Percentiles rank a stretch among this genome's conserved stretches.
phyloP scores from a whole-genome alignment of 106 monocot species.

The Phalaenopsis aphrodite region DNA sequence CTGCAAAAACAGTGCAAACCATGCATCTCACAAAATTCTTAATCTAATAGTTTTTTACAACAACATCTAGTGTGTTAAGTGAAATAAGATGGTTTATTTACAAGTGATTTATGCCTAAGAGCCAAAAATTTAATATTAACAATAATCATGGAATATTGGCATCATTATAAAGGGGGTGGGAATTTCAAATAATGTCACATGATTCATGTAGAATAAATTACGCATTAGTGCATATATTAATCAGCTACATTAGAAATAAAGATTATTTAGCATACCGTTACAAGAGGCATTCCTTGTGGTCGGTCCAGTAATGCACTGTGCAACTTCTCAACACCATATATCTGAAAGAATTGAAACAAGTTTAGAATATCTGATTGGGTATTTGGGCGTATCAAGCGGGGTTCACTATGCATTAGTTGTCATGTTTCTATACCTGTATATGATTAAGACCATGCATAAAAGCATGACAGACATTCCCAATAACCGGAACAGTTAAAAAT shows the following conservation, averaged over 20 bases:
- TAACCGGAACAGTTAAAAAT: conserved; percentile 66
- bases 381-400: not conserved
- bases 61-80: not conserved
- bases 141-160: not conserved
- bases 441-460: conserved; percentile 90
- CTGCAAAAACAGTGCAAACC: not conserved
- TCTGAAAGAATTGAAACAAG: conserved; percentile 24
- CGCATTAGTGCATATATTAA: not conserved
- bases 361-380: not conserved
- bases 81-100: not conserved
- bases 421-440: conserved; percentile 42
- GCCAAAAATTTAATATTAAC: not conserved
- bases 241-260: not conserved
- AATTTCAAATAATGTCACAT: not conserved
- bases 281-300: conserved; percentile 59
- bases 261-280: conserved; percentile 47
- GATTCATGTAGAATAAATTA: conserved; percentile 4
- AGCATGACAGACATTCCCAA: conserved; percentile 77
- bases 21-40: not conserved
- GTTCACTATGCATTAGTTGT: not conserved
- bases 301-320: conserved; percentile 56
- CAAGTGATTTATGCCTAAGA: not conserved
- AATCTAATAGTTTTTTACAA: not conserved
- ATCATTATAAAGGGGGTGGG: not conserved
- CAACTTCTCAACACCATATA: conserved; percentile 79